A percentile compares a stretch with the other conserved stretches of the same genome.
Evolutionary conservation across 2,329 filamentous ascomycete species (phyloP).

Genomic region (Ascochyta lentis): DNA sequence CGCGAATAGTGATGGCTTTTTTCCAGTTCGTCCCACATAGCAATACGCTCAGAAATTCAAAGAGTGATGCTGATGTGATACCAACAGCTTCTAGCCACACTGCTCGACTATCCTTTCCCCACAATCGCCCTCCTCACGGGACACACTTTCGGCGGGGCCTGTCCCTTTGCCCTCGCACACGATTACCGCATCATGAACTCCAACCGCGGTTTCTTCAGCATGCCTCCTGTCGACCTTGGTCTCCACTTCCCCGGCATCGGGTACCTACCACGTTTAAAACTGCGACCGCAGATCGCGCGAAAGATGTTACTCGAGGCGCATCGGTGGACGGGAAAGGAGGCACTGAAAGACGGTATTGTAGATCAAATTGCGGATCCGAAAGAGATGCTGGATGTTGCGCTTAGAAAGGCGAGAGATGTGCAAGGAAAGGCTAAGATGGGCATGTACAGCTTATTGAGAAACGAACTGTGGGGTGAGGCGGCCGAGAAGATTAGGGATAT

Average conservation of each 20-base stretch:
- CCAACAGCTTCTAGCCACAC: slow-evolving; percentile 51
- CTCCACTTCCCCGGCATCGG: slow-evolving; percentile 64
- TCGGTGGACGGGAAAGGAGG: slow-evolving; percentile 60
- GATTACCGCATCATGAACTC: slow-evolving; percentile 56
- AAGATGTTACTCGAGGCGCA: slow-evolving; percentile 65
- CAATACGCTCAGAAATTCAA: not conserved
- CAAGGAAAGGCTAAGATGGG: slow-evolving; percentile 55
- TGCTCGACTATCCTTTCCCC: slow-evolving; percentile 58
- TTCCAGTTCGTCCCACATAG: slow-evolving; percentile 47
- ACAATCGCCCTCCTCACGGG: slow-evolving; percentile 58
- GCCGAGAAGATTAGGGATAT: slow-evolving; percentile 59
- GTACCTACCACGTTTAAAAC: slow-evolving; percentile 59
- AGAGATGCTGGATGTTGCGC: slow-evolving; percentile 56
- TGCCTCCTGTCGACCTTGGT: slow-evolving; percentile 62
- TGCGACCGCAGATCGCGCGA: slow-evolving; percentile 58
- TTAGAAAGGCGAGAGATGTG: slow-evolving; percentile 54
- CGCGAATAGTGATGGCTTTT: slow-evolving; percentile 65
- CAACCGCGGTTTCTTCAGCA: slow-evolving; percentile 42
- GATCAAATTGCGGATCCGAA: slow-evolving; percentile 58
- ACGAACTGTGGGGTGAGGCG: slow-evolving; percentile 62
- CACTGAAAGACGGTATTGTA: slow-evolving; percentile 60
- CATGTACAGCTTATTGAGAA: slow-evolving; percentile 60
- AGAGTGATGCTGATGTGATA: slow-evolving; percentile 28
- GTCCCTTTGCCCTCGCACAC: slow-evolving; percentile 56
- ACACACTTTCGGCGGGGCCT: slow-evolving; percentile 59